Conservation (phyloP, 371 early-diverging fungal species). For the Cokeromyces recurvatus region DNA sequence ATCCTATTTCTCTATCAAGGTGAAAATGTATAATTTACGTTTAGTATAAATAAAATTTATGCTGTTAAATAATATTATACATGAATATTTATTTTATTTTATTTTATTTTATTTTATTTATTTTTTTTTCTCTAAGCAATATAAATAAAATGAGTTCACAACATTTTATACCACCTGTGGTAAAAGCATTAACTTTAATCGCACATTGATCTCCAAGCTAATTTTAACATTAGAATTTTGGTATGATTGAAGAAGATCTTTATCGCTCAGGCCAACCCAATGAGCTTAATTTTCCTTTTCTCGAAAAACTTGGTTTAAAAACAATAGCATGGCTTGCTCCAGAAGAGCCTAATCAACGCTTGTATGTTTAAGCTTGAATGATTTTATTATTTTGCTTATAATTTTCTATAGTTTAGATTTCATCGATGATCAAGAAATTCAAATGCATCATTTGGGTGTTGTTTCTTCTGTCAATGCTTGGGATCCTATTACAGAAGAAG, state of each 20-base stretch:
- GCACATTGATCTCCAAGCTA: too few species aligned
- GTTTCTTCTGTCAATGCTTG: constrained; percentile 82
- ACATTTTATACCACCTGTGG: constrained; percentile 79
- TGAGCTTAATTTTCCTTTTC: constrained; percentile 95
- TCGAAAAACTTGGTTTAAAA: constrained; percentile 89
- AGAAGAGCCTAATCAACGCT: constrained; percentile 92
- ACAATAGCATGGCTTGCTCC: constrained; percentile 93
- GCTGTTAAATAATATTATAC: too few species aligned
- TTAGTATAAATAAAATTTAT: too few species aligned
- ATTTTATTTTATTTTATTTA: too few species aligned
- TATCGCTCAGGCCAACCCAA: constrained; percentile 98
- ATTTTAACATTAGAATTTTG: constrained; percentile 79
- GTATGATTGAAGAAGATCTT: constrained; percentile 93
- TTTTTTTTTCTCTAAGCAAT: too few species aligned
- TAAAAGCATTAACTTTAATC: neutral
- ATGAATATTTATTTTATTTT: too few species aligned
- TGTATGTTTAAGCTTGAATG: too few species aligned
- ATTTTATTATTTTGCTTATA: too few species aligned
- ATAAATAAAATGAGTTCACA: constrained; percentile 58
- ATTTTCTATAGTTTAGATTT: constrained; percentile 91
- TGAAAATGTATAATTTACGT: too few species aligned
- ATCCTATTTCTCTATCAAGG: too few species aligned
- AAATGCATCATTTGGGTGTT: constrained; percentile 80
- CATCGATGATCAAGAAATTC: constrained; percentile 94
- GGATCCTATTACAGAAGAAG: constrained; percentile 96